phyloP scores from a whole-genome alignment of 2,329 filamentous ascomycete genomes.

The Aspergillus sp. region DNA sequence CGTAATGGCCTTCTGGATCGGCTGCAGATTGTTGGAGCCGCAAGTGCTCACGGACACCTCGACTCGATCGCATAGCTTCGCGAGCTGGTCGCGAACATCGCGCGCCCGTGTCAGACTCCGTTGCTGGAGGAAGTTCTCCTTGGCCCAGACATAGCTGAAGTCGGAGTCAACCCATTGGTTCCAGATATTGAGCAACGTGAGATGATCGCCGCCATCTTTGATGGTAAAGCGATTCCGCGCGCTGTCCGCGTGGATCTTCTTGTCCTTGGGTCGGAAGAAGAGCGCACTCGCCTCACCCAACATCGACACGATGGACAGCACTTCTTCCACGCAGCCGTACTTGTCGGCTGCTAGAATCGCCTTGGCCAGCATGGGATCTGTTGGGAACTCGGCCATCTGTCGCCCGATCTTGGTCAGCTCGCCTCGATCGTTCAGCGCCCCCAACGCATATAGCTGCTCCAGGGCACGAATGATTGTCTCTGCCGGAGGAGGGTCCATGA shows the following conservation, averaged over 20 bases:
- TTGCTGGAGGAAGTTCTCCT: conserved; percentile 93
- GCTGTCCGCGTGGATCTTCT: conserved; percentile 93
- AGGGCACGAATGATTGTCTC: conserved; percentile 86
- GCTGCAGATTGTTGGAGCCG: conserved; percentile 69
- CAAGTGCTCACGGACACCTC: conserved; percentile 72
- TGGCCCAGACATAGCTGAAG: conserved; percentile 82
- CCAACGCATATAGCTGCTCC: conserved; percentile 87
- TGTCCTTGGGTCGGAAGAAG: conserved; percentile 95
- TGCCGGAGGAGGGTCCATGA: conserved; percentile 89
- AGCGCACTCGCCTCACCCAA: conserved; percentile 82
- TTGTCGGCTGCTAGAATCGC: conserved; percentile 85
- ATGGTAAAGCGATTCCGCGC: conserved; percentile 85
- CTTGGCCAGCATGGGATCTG: conserved; percentile 88
- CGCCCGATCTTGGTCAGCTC: conserved; percentile 87
- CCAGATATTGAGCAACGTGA: conserved; percentile 88
- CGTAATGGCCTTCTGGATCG: conserved; percentile 84
- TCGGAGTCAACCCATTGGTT: conserved; percentile 94
- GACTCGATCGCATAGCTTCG: conserved; percentile 88
- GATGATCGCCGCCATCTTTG: conserved; percentile 86
- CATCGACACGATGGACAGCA: conserved; percentile 93
- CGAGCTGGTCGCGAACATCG: conserved; percentile 89
- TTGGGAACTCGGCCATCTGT: conserved; percentile 94
- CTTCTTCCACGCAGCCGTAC: conserved; percentile 89
- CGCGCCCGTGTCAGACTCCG: conserved; percentile 83
- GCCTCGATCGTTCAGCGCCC: conserved; percentile 83